A percentile compares a stretch with the other conserved stretches of the same genome.
phyloP scores from a whole-genome alignment of 2,329 filamentous ascomycete genomes.

The Beauveria asiatica region DNA sequence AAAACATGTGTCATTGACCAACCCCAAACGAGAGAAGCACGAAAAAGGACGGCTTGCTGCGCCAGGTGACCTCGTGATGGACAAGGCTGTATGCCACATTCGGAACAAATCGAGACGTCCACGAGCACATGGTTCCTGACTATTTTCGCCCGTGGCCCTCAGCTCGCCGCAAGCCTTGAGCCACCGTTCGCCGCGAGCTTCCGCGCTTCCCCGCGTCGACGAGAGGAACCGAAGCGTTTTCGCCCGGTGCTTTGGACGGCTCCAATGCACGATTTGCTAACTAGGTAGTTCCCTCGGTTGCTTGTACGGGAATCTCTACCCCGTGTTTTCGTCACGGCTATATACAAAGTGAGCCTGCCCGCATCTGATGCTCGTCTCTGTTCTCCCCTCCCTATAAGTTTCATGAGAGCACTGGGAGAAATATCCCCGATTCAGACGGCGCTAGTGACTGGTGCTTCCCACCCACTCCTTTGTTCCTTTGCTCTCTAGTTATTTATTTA shows the following conservation, averaged over 20 bases:
- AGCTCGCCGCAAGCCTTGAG: conserved; percentile 5
- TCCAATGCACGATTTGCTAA: background rate
- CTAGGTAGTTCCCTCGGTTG: conserved; percentile 11
- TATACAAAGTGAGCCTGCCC: background rate
- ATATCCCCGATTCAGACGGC: background rate
- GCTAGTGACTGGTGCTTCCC: background rate
- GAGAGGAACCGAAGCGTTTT: conserved; percentile 7
- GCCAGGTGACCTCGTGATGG: conserved; percentile 7
- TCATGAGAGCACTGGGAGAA: background rate
- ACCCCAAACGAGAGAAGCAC: background rate
- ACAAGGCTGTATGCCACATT: conserved; percentile 1
- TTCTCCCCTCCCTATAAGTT: background rate
- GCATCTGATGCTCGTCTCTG: conserved; percentile 1
- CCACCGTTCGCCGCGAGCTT: conserved; percentile 9
- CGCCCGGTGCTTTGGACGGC: background rate
- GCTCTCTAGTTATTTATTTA: background rate
- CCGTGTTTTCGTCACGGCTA: conserved; percentile 10
- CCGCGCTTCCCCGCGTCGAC: conserved; percentile 5
- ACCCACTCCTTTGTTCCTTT: background rate
- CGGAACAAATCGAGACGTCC: conserved; percentile 2
- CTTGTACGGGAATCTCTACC: conserved; percentile 8
- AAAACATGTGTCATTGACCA: conserved; percentile 9
- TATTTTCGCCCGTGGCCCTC: conserved; percentile 8
- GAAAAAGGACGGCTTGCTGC: background rate
- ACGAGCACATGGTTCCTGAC: conserved; percentile 10